These are phyloP conservation scores for Kentomonas sorsogonicus DNA, from an alignment of 208 protist genomes.

Conservation along the genomic window DNA sequence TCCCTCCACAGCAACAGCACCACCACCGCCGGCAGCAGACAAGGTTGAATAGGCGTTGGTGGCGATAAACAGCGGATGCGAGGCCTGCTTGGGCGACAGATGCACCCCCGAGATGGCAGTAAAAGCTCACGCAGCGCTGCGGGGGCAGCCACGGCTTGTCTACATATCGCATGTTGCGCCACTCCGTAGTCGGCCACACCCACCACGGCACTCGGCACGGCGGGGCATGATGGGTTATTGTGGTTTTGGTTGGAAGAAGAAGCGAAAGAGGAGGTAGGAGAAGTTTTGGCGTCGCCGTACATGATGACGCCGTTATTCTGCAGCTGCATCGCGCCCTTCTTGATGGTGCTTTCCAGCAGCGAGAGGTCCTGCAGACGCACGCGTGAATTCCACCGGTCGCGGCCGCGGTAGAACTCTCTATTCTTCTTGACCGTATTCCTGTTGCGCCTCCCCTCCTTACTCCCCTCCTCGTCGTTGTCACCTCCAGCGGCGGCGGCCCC, in stretches of 20 bases:
- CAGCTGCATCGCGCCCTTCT: constrained; percentile 49
- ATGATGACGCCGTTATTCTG: constrained; percentile 18
- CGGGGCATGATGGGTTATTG: too few relatives aligned
- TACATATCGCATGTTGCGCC: constrained; percentile 19
- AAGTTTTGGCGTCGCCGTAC: too few relatives aligned
- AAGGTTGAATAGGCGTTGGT: too few relatives aligned
- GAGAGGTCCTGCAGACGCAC: constrained; percentile 47
- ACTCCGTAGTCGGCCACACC: constrained; percentile 39
- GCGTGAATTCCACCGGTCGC: constrained; percentile 27
- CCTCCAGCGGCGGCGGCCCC: neutral
- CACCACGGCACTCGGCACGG: constrained; percentile 80
- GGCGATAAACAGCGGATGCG: constrained; percentile 68
- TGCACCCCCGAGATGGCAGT: constrained; percentile 41
- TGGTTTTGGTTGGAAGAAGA: too few relatives aligned
- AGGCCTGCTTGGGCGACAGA: constrained; percentile 45
- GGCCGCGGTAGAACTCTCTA: too few relatives aligned
- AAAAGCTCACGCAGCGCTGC: constrained; percentile 57
- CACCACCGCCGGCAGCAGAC: constrained; percentile 1
- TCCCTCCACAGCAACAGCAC: neutral
- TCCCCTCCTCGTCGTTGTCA: constrained; percentile 2
- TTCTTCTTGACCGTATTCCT: too few relatives aligned
- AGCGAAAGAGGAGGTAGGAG: too few relatives aligned
- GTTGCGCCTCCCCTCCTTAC: too few relatives aligned
- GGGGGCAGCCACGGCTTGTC: constrained; percentile 10
- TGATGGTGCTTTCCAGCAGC: constrained; percentile 46